phyloP scores from a whole-genome alignment of 73 alveolate species.

The Urostyla sp. region DNA sequence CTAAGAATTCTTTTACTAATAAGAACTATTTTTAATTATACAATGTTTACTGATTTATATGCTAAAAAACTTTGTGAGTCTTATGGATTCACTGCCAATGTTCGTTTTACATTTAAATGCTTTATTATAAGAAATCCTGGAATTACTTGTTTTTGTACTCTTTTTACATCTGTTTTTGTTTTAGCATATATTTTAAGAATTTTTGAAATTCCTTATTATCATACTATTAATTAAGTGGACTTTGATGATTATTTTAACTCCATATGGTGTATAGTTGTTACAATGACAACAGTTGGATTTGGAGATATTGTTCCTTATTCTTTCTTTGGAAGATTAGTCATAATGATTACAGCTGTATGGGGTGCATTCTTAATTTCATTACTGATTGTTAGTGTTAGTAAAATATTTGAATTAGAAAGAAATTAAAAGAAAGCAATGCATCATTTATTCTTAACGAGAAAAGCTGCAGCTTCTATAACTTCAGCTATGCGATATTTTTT shows the following conservation, averaged over 20 bases:
- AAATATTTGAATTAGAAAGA: constrained; percentile 29
- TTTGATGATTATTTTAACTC: constrained; percentile 56
- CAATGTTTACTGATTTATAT: constrained; percentile 69
- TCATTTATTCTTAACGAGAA: constrained; percentile 40
- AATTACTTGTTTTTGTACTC: constrained; percentile 43
- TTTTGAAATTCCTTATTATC: constrained; percentile 59
- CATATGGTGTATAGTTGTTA: constrained; percentile 64
- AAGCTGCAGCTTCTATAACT: constrained; percentile 62
- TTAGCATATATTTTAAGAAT: constrained; percentile 48
- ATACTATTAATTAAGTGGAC: constrained; percentile 18
- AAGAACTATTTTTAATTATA: constrained; percentile 68
- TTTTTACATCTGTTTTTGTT: constrained; percentile 16
- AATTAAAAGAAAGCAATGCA: constrained; percentile 51
- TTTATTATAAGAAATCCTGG: constrained; percentile 60
- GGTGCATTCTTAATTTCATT: constrained; percentile 83
- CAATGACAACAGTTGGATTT: constrained; percentile 85
- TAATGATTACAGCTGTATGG: constrained; percentile 75
- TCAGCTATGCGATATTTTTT: constrained; percentile 56
- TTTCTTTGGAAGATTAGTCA: constrained; percentile 69
- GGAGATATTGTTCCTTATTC: constrained; percentile 81
- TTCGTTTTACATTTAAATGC: constrained; percentile 69
- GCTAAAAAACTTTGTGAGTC: constrained; percentile 67
- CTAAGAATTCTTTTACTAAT: constrained; percentile 50
- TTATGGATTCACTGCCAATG: constrained; percentile 64
- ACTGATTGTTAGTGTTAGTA: constrained; percentile 64